These are phyloP conservation scores for Graphiopsis chlorocephala DNA, from an alignment of 2,329 filamentous ascomycete genomes.

Conservation along the genomic window DNA sequence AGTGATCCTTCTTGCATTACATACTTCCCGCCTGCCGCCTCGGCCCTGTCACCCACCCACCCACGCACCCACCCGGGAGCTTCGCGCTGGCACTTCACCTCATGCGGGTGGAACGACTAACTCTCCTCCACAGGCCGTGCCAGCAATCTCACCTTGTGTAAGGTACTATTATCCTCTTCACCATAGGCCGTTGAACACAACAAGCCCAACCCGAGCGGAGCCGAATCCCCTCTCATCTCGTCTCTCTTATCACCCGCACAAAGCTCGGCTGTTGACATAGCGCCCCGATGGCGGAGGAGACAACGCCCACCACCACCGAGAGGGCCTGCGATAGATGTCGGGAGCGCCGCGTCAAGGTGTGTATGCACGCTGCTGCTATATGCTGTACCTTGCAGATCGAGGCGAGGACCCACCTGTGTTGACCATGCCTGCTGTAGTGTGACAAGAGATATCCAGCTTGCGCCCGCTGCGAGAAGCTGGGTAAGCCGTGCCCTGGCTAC, in stretches of 20 bases:
- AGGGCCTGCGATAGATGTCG: conserved; percentile 35
- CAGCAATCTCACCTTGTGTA: not conserved
- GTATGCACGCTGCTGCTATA: conserved; percentile 8
- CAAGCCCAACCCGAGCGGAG: conserved; percentile 12
- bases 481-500: conserved; percentile 36
- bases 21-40: not conserved
- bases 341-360: conserved; percentile 35
- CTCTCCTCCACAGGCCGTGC: not conserved
- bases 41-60: not conserved
- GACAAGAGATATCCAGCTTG: conserved; percentile 34
- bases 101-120: conserved; percentile 1
- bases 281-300: conserved; percentile 3
- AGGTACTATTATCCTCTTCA: not conserved
- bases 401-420: not conserved
- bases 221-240: not conserved
- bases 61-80: not conserved
- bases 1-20: not conserved
- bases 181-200: conserved; percentile 2
- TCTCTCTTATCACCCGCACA: not conserved
- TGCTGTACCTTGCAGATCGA: no score
- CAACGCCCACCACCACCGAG: conserved; percentile 17
- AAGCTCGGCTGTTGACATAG: conserved; percentile 12
- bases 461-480: conserved; percentile 34
- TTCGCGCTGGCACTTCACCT: conserved; percentile 12
- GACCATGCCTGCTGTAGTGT: conserved; percentile 22